phyloP scores from a whole-genome alignment of 768 basidiomycete species.

The Coprinopsis sp. region DNA sequence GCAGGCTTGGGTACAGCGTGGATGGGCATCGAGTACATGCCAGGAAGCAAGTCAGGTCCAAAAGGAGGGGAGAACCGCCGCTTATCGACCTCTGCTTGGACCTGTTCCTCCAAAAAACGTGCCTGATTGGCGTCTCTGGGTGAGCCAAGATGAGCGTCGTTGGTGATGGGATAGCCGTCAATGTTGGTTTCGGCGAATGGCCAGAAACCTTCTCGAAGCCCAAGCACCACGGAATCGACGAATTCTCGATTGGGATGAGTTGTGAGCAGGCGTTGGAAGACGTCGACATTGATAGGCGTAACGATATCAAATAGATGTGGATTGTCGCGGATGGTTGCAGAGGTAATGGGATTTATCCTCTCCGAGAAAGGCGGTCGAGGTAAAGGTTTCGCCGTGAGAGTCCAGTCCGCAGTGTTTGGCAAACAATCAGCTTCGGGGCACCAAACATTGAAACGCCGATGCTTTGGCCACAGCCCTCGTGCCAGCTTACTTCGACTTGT shows the following conservation, averaged over 20 bases:
- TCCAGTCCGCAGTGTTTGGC: not conserved
- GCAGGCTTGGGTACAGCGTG: conserved; percentile 25
- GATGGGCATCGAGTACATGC: conserved; percentile 26
- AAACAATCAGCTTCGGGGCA: not conserved
- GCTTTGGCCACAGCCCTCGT: not conserved
- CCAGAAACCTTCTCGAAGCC: conserved; percentile 27
- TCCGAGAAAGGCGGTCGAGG: not conserved
- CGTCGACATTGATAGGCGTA: conserved; percentile 20
- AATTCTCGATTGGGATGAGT: conserved; percentile 25
- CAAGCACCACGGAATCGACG: conserved; percentile 19
- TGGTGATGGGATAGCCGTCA: conserved; percentile 6
- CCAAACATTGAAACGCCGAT: not conserved
- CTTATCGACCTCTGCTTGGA: conserved; percentile 13
- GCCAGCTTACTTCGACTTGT: too few species aligned
- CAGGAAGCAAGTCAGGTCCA: conserved; percentile 19
- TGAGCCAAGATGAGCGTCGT: conserved; percentile 8
- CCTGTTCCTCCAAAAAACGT: conserved; percentile 5
- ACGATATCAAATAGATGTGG: conserved; percentile 18
- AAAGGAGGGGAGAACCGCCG: conserved; percentile 21
- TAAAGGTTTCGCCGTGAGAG: not conserved
- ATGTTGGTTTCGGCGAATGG: conserved; percentile 20
- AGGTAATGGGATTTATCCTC: too few species aligned
- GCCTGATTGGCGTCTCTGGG: not conserved
- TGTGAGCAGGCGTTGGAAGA: conserved; percentile 15
- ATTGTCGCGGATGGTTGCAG: not conserved